Conservation (phyloP, 2,329 filamentous ascomycete species). For the Endoconidiophora laricicola region DNA sequence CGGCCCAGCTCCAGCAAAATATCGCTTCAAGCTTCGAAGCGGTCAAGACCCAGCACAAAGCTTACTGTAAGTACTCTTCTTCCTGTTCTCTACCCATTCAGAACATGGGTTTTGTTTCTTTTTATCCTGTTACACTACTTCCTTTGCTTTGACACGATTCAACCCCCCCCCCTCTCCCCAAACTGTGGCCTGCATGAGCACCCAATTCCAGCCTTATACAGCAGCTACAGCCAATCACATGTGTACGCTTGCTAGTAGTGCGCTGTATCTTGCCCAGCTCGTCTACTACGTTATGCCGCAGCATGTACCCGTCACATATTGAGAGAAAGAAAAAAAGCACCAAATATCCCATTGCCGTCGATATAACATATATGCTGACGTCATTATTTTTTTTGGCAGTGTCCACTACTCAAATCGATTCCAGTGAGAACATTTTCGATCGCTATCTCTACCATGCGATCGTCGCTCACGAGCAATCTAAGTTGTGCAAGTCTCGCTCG, state of each 20-base stretch:
- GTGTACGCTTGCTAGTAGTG: no score
- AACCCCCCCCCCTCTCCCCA: background rate
- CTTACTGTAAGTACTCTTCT: constrained; percentile 3
- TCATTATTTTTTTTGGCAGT: background rate
- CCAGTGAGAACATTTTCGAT: background rate
- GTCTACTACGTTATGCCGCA: no score
- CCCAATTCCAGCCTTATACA: constrained; percentile 1
- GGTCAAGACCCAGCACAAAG: constrained; percentile 1
- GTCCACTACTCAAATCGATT: constrained; percentile 7
- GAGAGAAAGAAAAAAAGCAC: no score
- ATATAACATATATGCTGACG: constrained; percentile 1
- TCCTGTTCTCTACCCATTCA: background rate
- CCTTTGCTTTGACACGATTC: background rate
- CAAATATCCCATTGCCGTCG: no score
- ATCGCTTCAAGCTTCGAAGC: background rate
- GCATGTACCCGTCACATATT: no score
- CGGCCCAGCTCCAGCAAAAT: background rate
- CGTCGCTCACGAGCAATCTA: constrained; percentile 10
- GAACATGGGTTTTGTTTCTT: background rate
- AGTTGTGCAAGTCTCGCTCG: constrained; percentile 7
- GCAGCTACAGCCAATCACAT: background rate
- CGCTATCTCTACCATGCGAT: constrained; percentile 2
- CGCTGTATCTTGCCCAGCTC: no score
- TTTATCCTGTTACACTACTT: background rate
- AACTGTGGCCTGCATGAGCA: background rate